These are phyloP conservation scores for Selaginella moellendorffii DNA, from an alignment of 75 land plant species.

Conservation along the genomic window DNA sequence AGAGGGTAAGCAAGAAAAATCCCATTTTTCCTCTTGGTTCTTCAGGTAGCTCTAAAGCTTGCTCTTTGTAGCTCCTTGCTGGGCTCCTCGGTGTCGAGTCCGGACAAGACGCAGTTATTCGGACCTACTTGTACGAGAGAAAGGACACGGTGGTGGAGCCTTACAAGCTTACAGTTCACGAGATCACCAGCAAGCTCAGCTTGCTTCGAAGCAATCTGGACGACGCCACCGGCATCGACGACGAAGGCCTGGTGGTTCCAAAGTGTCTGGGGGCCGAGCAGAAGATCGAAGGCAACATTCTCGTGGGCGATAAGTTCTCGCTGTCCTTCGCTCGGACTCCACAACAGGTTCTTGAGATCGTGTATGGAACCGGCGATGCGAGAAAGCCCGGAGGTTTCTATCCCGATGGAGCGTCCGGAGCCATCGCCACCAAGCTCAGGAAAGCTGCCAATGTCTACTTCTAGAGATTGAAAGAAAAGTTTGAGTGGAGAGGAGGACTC, in stretches of 20 bases:
- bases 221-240: slow-evolving; percentile 28
- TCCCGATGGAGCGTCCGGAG: slow-evolving; percentile 54
- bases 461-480: no score
- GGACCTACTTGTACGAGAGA: slow-evolving; percentile 32
- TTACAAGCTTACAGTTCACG: slow-evolving; percentile 42
- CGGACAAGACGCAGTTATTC: slow-evolving; percentile 61
- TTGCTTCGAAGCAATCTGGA: slow-evolving; percentile 31
- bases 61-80: slow-evolving; percentile 28
- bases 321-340: slow-evolving; percentile 35
- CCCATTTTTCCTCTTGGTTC: neutral
- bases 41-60: neutral
- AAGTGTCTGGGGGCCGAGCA: slow-evolving; percentile 35
- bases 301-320: slow-evolving; percentile 39
- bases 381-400: slow-evolving; percentile 49
- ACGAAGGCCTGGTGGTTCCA: slow-evolving; percentile 45
- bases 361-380: slow-evolving; percentile 43
- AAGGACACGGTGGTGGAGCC: slow-evolving; percentile 21
- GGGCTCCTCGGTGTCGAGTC: slow-evolving; percentile 51
- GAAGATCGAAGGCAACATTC: slow-evolving; percentile 29
- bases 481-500: no score
- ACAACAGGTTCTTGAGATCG: slow-evolving; percentile 25
- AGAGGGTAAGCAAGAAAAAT: slow-evolving; percentile 25
- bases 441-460: no score
- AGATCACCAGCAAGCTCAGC: slow-evolving; percentile 36
- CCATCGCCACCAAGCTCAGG: slow-evolving; percentile 25